Evolutionary conservation across 2,329 filamentous ascomycete species (phyloP).

Genomic region (Beauveria australis): DNA sequence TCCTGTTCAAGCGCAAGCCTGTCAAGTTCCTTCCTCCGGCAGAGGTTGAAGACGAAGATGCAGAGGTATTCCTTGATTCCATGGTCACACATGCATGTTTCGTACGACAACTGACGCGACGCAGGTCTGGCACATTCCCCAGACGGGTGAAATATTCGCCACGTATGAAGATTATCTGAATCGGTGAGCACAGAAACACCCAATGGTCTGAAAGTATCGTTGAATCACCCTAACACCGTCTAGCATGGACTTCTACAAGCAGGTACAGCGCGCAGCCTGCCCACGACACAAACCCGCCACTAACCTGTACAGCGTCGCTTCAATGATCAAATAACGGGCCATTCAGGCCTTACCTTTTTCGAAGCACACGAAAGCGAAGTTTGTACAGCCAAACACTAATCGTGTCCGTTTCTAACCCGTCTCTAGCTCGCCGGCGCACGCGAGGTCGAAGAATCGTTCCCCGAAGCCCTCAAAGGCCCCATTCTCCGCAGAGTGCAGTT

Average conservation of each 20-base stretch:
- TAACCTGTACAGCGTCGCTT: conserved; percentile 59
- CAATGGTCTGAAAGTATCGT: not conserved
- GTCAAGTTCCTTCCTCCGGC: conserved; percentile 72
- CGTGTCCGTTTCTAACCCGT: not conserved
- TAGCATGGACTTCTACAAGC: conserved; percentile 89
- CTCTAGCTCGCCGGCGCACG: conserved; percentile 65
- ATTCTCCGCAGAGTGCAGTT: conserved; percentile 89
- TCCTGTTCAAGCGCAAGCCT: conserved; percentile 92
- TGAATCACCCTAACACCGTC: conserved; percentile 13
- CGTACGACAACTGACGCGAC: conserved; percentile 13
- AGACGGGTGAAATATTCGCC: conserved; percentile 83
- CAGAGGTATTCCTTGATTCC: conserved; percentile 55
- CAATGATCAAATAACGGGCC: conserved; percentile 92
- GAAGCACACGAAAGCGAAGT: conserved; percentile 89
- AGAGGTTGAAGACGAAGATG: conserved; percentile 67
- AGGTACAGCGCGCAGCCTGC: conserved; percentile 45
- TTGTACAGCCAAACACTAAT: conserved; percentile 27
- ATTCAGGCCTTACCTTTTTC: conserved; percentile 85
- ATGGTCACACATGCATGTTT: conserved; percentile 7
- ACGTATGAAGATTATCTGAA: conserved; percentile 82
- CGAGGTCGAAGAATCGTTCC: conserved; percentile 87
- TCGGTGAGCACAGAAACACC: conserved; percentile 48
- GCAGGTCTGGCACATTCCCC: conserved; percentile 84
- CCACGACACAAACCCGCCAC: not conserved
- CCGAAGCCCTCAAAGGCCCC: conserved; percentile 82